phyloP scores from a whole-genome alignment of 257 asterid genomes.

The Lycium barbarum region DNA sequence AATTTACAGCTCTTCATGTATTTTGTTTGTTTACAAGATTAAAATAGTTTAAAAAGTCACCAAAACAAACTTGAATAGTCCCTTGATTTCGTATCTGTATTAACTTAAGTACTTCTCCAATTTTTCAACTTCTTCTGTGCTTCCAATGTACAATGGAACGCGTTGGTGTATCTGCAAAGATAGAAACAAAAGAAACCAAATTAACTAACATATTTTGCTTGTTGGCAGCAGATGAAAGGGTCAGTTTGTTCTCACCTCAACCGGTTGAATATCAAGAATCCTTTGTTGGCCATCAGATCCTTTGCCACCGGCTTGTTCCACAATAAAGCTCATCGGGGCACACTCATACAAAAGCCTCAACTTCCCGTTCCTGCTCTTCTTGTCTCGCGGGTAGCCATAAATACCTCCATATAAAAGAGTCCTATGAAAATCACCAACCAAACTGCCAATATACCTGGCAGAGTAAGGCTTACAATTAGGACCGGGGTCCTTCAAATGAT shows the following conservation, averaged over 20 bases:
- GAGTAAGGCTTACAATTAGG: constrained; percentile 78
- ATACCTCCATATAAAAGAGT: constrained; percentile 78
- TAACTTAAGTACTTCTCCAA: constrained; percentile 81
- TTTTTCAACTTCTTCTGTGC: constrained; percentile 85
- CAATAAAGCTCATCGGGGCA: constrained; percentile 83
- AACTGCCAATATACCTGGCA: constrained; percentile 74
- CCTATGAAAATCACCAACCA: constrained; percentile 82
- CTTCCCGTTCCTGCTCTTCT: constrained; percentile 69
- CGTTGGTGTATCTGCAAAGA: constrained; percentile 79
- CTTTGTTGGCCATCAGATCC: constrained; percentile 67
- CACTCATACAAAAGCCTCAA: constrained; percentile 82
- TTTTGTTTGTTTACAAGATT: neutral
- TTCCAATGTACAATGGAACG: constrained; percentile 86
- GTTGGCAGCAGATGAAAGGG: neutral
- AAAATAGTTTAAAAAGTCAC: neutral
- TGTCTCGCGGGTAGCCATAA: constrained; percentile 79
- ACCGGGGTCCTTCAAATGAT: constrained; percentile 74
- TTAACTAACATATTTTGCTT: neutral
- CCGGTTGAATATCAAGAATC: constrained; percentile 74
- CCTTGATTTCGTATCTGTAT: neutral
- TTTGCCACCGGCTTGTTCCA: constrained; percentile 88
- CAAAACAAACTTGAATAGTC: neutral
- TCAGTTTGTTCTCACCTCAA: constrained; percentile 26
- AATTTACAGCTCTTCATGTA: constrained; percentile 17
- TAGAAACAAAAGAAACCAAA: neutral